These are phyloP conservation scores for Saccharomyces hybrid DNA, from an alignment of 1,139 yeast genomes.

Conservation along the genomic window DNA sequence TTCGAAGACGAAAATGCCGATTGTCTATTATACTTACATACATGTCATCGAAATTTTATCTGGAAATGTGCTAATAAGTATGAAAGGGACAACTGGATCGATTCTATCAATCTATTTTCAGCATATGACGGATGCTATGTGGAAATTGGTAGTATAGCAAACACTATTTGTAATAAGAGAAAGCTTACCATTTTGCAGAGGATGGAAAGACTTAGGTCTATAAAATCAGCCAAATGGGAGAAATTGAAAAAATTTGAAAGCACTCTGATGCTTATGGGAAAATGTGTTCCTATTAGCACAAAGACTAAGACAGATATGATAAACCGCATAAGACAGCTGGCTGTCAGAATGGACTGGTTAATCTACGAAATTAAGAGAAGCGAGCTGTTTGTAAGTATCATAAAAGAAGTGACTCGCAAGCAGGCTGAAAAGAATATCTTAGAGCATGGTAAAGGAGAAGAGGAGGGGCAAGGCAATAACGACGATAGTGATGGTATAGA, in stretches of 20 bases:
- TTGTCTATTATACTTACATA: constrained; percentile 18
- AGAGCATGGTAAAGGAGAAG: not conserved
- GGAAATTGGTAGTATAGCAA: constrained; percentile 14
- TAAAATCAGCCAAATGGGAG: constrained; percentile 30
- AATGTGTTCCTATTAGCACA: constrained; percentile 46
- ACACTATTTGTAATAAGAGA: constrained; percentile 27
- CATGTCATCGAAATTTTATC: constrained; percentile 32
- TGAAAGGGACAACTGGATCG: constrained; percentile 50
- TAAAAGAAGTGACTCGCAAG: constrained; percentile 26
- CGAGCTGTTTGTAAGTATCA: constrained; percentile 36
- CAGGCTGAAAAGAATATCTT: not conserved
- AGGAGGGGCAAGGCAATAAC: constrained; percentile 2
- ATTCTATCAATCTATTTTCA: constrained; percentile 47
- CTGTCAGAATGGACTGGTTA: constrained; percentile 48
- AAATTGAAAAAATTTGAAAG: constrained; percentile 35
- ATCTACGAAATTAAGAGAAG: constrained; percentile 45
- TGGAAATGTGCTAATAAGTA: constrained; percentile 26
- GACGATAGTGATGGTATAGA: constrained; percentile 2
- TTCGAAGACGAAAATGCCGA: constrained; percentile 7
- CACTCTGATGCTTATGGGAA: constrained; percentile 36
- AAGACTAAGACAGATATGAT: constrained; percentile 44
- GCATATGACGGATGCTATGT: constrained; percentile 40
- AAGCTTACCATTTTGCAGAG: constrained; percentile 25
- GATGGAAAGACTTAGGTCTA: constrained; percentile 32
- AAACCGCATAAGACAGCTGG: constrained; percentile 39